phyloP scores from a whole-genome alignment of 2,329 filamentous ascomycete genomes.

The Penicillium sp. region DNA sequence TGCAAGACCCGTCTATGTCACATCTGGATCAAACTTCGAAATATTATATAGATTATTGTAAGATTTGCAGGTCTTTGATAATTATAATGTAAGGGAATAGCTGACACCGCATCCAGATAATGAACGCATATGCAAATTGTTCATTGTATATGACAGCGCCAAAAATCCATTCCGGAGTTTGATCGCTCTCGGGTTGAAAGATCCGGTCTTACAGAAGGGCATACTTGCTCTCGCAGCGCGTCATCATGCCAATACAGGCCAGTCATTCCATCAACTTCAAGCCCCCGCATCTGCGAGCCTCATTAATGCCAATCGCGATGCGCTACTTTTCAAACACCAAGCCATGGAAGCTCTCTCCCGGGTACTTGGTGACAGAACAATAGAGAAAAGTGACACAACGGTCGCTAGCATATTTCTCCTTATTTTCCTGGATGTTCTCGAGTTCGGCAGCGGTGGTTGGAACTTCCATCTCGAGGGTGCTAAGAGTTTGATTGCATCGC shows the following conservation, averaged over 20 bases:
- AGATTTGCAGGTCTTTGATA: neutral
- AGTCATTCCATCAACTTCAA: constrained; percentile 21
- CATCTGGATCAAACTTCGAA: constrained; percentile 17
- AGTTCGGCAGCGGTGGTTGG: constrained; percentile 36
- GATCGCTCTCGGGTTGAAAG: constrained; percentile 30
- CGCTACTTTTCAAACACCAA: constrained; percentile 34
- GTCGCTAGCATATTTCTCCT: constrained; percentile 37
- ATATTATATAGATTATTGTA: constrained; percentile 7
- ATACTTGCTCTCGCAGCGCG: constrained; percentile 36
- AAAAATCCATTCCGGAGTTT: constrained; percentile 35
- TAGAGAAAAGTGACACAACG: constrained; percentile 25
- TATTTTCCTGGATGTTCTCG: constrained; percentile 33
- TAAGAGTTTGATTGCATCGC: constrained; percentile 27
- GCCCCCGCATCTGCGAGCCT: constrained; percentile 4
- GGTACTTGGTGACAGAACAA: constrained; percentile 13
- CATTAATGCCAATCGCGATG: constrained; percentile 26
- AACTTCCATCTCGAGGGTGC: constrained; percentile 35
- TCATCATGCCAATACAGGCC: constrained; percentile 31
- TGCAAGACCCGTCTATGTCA: constrained; percentile 1
- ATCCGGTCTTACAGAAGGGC: constrained; percentile 31
- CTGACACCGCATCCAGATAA: constrained; percentile 25
- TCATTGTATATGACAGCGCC: constrained; percentile 37
- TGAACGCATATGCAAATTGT: constrained; percentile 35
- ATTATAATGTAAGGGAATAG: too few species aligned
- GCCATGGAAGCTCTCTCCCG: constrained; percentile 33